Base-by-base conservation (phyloP, 768 basidiomycete species). In the Hericium rajendrae region DNA sequence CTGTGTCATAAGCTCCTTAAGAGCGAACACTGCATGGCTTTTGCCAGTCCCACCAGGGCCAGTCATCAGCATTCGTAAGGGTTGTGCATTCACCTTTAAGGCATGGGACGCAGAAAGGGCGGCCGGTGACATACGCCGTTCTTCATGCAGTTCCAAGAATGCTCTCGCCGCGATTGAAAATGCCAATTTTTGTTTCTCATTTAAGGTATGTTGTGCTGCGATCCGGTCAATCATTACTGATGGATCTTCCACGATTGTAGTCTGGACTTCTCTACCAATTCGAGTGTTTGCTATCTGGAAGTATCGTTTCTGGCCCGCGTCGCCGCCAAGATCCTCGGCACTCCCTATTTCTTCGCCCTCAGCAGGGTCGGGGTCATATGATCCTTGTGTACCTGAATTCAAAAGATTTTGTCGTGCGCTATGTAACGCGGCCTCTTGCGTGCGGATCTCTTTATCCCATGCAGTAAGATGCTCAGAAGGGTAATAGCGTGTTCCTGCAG, bases 1-100 rank as follows among this genome's bases (percentile, higher is more conserved):
- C 15, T 10, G 2, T 24, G 1, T 38, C 68, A 72, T 69, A 0
- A 72, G 55, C 0, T 22, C 4, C 26, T 66, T 49, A 0, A 73
- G 53, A 0, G 69, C 67, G 16, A 60, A 38, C 0, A 70, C 65
- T 37, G 69, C 63, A 49, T 71, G 65, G 6, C 65, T 72, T 57
- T 72, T 73, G 4, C 70, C 70, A 38, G 69, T 71, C 1, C 70
- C 70, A 4, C 69, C 71, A 6, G 70, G 68, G 0, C 70, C 69
- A 12, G 65, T 67, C 55, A 71, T 59, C 0, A 65, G 32, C 65
- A 69, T 59, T 0, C 37, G 20, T 40, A 66, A 43, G 2, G 59
- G 56, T 1, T 40, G 2, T 40, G 22, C 2, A 2, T 57, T 37
- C 12, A 37, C 32, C 51, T 15, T 22, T 22, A 2, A 22, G 22